Percentiles rank a stretch among this genome's conserved stretches.
These are phyloP conservation scores for Hysterangium stoloniferum DNA, from an alignment of 768 basidiomycete genomes.

Conservation along the genomic window DNA sequence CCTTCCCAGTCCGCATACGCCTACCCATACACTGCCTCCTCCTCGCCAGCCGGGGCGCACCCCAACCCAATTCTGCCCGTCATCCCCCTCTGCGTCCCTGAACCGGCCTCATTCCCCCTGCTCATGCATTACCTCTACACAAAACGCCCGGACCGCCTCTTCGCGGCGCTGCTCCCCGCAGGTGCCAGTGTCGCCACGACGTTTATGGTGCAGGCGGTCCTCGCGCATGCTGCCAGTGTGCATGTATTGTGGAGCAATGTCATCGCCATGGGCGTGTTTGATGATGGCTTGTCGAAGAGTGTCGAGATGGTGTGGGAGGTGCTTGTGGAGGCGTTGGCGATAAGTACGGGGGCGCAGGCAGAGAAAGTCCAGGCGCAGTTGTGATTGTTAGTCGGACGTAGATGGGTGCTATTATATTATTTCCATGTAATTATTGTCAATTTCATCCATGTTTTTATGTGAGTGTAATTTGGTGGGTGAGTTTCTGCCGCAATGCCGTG, in stretches of 20 bases:
- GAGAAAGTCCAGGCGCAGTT: too few relatives aligned
- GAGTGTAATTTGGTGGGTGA: too few relatives aligned
- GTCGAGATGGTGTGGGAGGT: constrained; percentile 12
- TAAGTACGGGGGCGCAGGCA: background rate
- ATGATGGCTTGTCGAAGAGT: constrained; percentile 4
- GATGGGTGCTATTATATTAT: too few relatives aligned
- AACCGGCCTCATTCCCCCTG: constrained; percentile 16
- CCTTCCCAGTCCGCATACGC: too few relatives aligned
- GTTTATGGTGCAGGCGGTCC: constrained; percentile 3
- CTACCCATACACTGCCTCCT: constrained; percentile 12
- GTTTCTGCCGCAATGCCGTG: too few relatives aligned
- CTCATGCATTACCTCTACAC: constrained; percentile 20
- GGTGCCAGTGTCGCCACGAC: background rate
- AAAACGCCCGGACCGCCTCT: constrained; percentile 13
- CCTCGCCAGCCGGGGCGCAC: background rate
- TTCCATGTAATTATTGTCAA: too few relatives aligned
- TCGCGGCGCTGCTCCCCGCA: constrained; percentile 18
- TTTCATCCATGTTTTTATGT: too few relatives aligned
- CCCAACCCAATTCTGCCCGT: constrained; percentile 15
- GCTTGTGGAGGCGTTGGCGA: constrained; percentile 5
- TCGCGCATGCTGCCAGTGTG: constrained; percentile 5
- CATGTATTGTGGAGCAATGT: constrained; percentile 13
- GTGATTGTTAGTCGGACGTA: too few relatives aligned
- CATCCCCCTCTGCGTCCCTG: constrained; percentile 17
- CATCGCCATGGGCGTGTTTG: constrained; percentile 9